Evolutionary conservation across 352 stramenopile species (phyloP).

Genomic region (Pythium guiyangense): DNA sequence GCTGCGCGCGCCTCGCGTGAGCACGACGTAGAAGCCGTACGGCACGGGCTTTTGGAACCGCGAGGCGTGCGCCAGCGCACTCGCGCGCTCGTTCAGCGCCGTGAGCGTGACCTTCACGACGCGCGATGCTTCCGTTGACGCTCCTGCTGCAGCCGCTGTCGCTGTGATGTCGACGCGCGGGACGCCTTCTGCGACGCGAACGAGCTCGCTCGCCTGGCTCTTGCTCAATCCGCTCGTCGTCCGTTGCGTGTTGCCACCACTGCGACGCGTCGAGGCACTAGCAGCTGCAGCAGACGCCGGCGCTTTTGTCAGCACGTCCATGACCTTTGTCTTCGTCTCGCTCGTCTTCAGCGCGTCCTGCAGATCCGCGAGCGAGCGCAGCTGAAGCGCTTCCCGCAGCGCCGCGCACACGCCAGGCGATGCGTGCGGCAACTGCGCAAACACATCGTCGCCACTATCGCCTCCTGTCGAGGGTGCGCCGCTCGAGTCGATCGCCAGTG

Average conservation of each 20-base stretch:
- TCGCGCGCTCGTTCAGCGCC: constrained; percentile 22
- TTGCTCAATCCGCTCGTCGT: constrained; percentile 23
- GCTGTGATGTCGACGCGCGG: constrained; percentile 33
- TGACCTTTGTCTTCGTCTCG: no score
- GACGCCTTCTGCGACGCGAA: constrained; percentile 35
- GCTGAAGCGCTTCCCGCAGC: constrained; percentile 20
- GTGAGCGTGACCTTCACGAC: constrained; percentile 37
- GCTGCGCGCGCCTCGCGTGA: constrained; percentile 16
- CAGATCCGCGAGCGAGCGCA: constrained; percentile 26
- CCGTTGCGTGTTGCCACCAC: constrained; percentile 23
- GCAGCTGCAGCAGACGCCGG: no score
- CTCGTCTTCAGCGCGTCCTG: constrained; percentile 31
- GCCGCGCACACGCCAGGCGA: constrained; percentile 24
- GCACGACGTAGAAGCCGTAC: constrained; percentile 70
- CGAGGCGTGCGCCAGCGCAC: constrained; percentile 28
- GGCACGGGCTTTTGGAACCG: constrained; percentile 60
- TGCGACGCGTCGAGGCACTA: no score
- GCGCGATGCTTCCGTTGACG: neutral
- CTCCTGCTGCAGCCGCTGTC: constrained; percentile 16
- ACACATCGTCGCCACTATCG: constrained; percentile 7
- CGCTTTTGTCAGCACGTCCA: no score
- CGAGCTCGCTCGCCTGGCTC: constrained; percentile 37
- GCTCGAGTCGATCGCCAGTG: constrained; percentile 15
- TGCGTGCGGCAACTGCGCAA: constrained; percentile 48
- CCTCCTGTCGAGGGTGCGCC: neutral